Conservation (phyloP, 208 protist species). For the Naegleria gruberi region DNA sequence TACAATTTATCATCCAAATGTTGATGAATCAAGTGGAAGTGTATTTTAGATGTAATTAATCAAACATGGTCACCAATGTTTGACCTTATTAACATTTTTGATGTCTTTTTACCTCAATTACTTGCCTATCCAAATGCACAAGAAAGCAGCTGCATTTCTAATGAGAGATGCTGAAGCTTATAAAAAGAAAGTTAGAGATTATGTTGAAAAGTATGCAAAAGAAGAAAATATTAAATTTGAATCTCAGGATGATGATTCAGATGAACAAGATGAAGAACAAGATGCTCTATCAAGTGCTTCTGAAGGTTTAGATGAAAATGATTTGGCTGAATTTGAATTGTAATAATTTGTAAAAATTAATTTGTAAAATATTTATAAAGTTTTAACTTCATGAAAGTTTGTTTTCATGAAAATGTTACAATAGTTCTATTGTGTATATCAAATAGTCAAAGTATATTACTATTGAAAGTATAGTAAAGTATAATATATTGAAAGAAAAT, state of each 20-base stretch:
- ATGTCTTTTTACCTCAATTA: constrained; percentile 94
- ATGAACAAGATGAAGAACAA: constrained; percentile 18
- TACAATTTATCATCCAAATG: constrained; percentile 94
- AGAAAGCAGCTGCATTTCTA: constrained; percentile 85
- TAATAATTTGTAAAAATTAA: too few species aligned
- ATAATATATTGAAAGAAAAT: too few species aligned
- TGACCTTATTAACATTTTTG: constrained; percentile 82
- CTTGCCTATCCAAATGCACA: constrained; percentile 92
- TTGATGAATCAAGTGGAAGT: constrained; percentile 91
- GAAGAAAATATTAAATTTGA: background rate
- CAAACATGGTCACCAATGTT: constrained; percentile 98
- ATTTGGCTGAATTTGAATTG: constrained; percentile 25
- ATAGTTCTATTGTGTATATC: too few species aligned
- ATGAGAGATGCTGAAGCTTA: constrained; percentile 66
- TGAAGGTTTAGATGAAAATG: background rate
- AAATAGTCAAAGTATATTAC: too few species aligned
- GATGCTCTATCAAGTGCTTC: background rate
- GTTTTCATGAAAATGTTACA: background rate
- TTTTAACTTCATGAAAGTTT: background rate
- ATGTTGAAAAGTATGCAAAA: constrained; percentile 6
- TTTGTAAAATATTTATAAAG: background rate
- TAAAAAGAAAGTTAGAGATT: constrained; percentile 49
- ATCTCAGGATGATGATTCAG: background rate
- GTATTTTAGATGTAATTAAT: constrained; percentile 98
- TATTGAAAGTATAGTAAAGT: too few species aligned